Base-by-base conservation (phyloP, 2,329 filamentous ascomycete genomes). In the Trichoderma semiorbis region DNA sequence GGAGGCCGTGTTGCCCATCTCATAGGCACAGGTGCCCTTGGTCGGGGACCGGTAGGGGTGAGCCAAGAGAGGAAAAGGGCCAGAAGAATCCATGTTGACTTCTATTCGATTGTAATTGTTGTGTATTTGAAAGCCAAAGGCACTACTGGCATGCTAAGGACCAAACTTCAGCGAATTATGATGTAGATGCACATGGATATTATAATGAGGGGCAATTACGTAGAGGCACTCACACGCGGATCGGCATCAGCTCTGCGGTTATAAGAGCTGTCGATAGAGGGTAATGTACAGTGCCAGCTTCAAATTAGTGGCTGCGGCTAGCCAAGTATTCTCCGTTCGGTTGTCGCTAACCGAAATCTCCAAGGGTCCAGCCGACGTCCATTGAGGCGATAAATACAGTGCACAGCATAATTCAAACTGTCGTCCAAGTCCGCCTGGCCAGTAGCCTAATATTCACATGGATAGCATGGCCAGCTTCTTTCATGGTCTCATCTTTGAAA, bases 21-120 rank as follows among this genome's bases (percentile, higher is more conserved):
- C 86, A 74, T 87, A 88, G 36, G 85, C 85, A 71, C 81, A 83
- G 7, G 83, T 81, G 63, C 80, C 77, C 8, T 79, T 74, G 16
- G 79, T 82, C 5, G 81, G 78, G 6, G 84, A 85, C 26, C 79
- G 76, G 74, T 84, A 86, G 0, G 82, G 83, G 73, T 87, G 86
- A 16, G 84, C 84, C 7, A 79, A 81, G n/a, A 84, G 82, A 16
- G 81, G 74, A 70, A 85, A 87, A 5, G 83, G 79, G 18, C 74
- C 75, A 18, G 75, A 71, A 30, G 75, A 70, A 61, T 74, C 62
- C 80, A 81, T 82, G 21, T 43, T 69, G 58, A 53, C 7, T 28
- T 43, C 11, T 8, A 55, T 57, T 28, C 26, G 24, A 36, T 18
- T n/a, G 11, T 18, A 34, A 24, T 62, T 50, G 28, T 34, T 28